Base-by-base conservation (phyloP, 1,139 yeast species). In the Sugiyamaella novakii region DNA sequence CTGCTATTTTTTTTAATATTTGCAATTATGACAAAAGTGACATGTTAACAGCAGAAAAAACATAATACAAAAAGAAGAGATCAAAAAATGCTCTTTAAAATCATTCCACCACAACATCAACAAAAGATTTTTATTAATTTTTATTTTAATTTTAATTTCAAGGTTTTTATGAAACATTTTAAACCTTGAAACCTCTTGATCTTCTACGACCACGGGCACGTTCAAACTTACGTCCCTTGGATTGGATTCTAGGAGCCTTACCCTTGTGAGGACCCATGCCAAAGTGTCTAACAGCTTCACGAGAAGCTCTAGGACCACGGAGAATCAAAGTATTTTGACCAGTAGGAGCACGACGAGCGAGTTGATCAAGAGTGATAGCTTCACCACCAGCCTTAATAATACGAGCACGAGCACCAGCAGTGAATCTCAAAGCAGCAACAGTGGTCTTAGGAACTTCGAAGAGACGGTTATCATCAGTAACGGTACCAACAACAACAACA, bases 141-240 rank as follows among this genome's bases (percentile, higher is more conserved):
- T 29, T 29, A 29, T 38, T 31, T 42, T 36, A 34, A 36, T 25
- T 8, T 35, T 36, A 10, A 15, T 28, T 43, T 36, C 36, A 44
- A 44, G 39, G 27, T 27, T 17, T 19, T 33, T 28, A 42, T n/a
- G 10, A 33, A 44, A 3, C 15, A 10, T 46, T 49, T 88, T 92
- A 92, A 79, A 94, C 99, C 87, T 92, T 92, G 98, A 92, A 92
- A 82, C 96, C 98, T 84, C 95, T 88, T 65, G 98, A 91, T 77
- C 81, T 85, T 83, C 99, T 85, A 78, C 87, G 94, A 84, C 98
- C 98, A 87, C 98, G 92, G 71, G 97, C 98, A 79, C 94, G 88
- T 84, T 94, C 98, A 83, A 92, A 92, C 82, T 92, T 94, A 84
- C 98, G 92, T 76, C 98, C 98, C 78, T 82, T 89, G 63, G 98